Evolutionary conservation across 2,329 filamentous ascomycete genomes (phyloP).

Genomic region (Colletotrichum spinosum): DNA sequence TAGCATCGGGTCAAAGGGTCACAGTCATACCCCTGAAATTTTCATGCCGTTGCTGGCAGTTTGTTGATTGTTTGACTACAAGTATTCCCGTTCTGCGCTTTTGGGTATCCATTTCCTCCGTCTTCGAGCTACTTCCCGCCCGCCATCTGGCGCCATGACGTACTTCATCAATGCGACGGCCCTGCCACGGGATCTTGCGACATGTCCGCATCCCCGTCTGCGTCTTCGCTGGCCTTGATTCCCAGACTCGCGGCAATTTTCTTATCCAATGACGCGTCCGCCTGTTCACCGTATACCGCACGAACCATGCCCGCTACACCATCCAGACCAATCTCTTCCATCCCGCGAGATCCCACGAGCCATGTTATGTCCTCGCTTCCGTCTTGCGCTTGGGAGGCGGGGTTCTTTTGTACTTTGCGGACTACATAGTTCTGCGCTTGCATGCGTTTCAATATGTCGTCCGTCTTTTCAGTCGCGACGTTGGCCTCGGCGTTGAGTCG

Average conservation of each 20-base stretch:
- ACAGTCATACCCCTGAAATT: constrained; percentile 51
- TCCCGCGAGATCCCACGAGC: constrained; percentile 86
- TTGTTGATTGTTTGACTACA: constrained; percentile 15
- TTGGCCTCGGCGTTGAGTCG: constrained; percentile 81
- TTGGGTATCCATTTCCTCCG: constrained; percentile 20
- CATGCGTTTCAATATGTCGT: constrained; percentile 79
- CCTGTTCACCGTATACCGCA: constrained; percentile 65
- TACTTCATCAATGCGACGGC: constrained; percentile 35
- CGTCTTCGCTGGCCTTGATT: constrained; percentile 48
- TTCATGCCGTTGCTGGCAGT: constrained; percentile 54
- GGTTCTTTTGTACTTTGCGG: constrained; percentile 73
- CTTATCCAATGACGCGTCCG: constrained; percentile 66
- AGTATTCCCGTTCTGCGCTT: constrained; percentile 12
- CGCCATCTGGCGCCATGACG: constrained; percentile 38
- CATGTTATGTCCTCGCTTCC: constrained; percentile 85
- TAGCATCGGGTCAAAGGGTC: constrained; percentile 8
- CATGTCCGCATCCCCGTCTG: constrained; percentile 38
- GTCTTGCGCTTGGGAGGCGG: constrained; percentile 57
- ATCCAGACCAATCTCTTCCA: constrained; percentile 83
- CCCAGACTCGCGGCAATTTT: constrained; percentile 73
- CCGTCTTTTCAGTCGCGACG: constrained; percentile 80
- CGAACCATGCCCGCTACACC: constrained; percentile 79
- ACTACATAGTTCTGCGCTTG: constrained; percentile 86
- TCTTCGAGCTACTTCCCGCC: not conserved
- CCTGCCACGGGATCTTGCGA: constrained; percentile 24